Percentiles rank a stretch among this genome's conserved stretches.
Conservation (phyloP, 148 eudicot species). For the Nepenthes gracilis region DNA sequence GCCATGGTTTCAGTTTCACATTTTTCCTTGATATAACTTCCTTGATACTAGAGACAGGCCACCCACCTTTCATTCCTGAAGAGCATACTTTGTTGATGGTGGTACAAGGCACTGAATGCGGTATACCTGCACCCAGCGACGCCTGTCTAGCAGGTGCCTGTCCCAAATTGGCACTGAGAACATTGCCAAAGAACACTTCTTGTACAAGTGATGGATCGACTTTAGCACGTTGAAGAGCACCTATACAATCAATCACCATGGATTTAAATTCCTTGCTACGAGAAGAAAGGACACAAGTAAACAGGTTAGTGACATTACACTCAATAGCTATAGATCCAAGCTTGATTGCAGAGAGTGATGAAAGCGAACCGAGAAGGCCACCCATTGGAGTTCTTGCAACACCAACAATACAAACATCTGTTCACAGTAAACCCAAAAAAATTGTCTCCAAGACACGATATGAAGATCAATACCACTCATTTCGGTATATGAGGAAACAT, state of each 20-base stretch:
- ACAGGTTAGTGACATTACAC: slow-evolving; percentile 24
- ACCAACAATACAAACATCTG: slow-evolving; percentile 94
- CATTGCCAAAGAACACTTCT: slow-evolving; percentile 95
- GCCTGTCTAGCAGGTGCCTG: slow-evolving; percentile 99
- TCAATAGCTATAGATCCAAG: slow-evolving; percentile 83
- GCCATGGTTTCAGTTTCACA: slow-evolving; percentile 6
- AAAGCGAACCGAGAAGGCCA: slow-evolving; percentile 77
- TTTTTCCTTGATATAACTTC: neutral
- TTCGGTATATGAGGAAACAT: too few relatives aligned
- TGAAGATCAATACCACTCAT: too few relatives aligned
- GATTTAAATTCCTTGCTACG: neutral
- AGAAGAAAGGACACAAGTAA: neutral
- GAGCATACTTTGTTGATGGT: slow-evolving; percentile 94
- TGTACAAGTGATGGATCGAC: slow-evolving; percentile 72
- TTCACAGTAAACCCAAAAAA: neutral
- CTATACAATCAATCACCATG: slow-evolving; percentile 22
- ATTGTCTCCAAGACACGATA: too few relatives aligned
- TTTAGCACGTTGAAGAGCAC: slow-evolving; percentile 69
- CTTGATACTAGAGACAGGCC: neutral
- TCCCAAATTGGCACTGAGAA: slow-evolving; percentile 93
- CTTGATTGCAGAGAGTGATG: slow-evolving; percentile 84
- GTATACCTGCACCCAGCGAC: slow-evolving; percentile 88
- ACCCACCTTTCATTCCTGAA: slow-evolving; percentile 88
- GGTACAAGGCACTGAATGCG: slow-evolving; percentile 78
- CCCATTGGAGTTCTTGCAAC: slow-evolving; percentile 91